Evolutionary conservation across 108 stramenopile genomes (phyloP), one percentile per base, ranked within the genome.

Genomic region (Stephanodiscus triporus): DNA sequence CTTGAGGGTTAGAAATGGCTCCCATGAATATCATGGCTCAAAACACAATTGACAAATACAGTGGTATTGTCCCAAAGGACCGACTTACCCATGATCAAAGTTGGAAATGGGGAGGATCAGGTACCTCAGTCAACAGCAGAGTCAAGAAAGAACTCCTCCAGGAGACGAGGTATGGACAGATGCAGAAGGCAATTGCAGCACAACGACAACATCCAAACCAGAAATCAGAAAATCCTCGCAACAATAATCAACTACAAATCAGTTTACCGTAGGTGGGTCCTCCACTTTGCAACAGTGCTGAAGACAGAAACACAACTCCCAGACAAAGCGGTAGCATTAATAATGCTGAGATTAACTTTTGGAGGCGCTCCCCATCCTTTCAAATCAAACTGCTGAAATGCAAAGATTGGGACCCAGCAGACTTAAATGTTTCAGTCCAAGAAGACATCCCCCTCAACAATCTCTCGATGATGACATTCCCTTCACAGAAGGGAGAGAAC

Each of bases 291-390:
- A 11, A 70, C 59, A 49, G 68, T 68, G 22, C 29, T 77, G 13
- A 38, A 67, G 61, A 57, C 65, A 8, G 50, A 22, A 30, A 79
- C 71, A 2, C 65, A 67, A 22, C 45, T 70, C 11, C 63, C 64
- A 17, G 64, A 75, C 10, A 6, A 51, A 24, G 48, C 29, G 30
- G 9, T 70, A 45, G 60, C 65, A 45, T n/a, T 53, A 19, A 62
- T 70, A 3, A 20, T 13, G 1, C 43, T 70, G 0, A 2, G 76
- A 17, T 68, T 69, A 6, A 69, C 75, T 7, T 76, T 76, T 4
- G 75, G 75, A 11, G 75, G 75, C 3, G 23, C 54, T 9, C 68
- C 68, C 27, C 7, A 66, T 40, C 75, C 75, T 16, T 61, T 10
- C 23, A 43, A 77, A 70, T 77, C 9, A 50, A 27, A 9, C 34